These are phyloP conservation scores for Diversispora epigaea DNA, from an alignment of 192 early-diverging fungal species.

Conservation along the genomic window DNA sequence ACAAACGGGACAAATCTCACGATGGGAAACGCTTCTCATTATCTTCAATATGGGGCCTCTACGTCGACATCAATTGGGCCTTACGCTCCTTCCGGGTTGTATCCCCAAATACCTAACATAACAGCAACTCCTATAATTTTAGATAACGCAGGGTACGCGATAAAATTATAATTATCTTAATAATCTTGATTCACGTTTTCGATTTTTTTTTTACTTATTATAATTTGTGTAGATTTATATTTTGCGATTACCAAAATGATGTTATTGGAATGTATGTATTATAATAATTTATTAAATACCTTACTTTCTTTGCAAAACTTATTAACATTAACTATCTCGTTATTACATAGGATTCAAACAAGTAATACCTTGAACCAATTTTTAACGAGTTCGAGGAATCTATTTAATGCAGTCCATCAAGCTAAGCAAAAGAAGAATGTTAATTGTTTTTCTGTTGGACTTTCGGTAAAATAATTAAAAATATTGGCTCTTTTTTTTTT, in stretches of 20 bases:
- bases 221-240: conserved; percentile 15
- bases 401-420: conserved; percentile 27
- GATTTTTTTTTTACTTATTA: background rate
- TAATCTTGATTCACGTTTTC: too few relatives aligned
- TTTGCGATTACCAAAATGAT: conserved; percentile 34
- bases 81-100: conserved; percentile 29
- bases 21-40: background rate
- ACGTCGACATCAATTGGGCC: background rate
- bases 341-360: conserved; percentile 11
- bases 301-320: background rate
- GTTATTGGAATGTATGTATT: conserved; percentile 29
- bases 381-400: background rate
- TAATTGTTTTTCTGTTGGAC: conserved; percentile 19
- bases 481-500: too few relatives aligned
- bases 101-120: background rate
- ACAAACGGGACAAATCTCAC: conserved; percentile 18
- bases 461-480: conserved; percentile 6
- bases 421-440: conserved; percentile 25
- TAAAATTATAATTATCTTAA: background rate
- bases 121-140: background rate
- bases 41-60: background rate
- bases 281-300: background rate
- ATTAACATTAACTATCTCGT: background rate
- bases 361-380: conserved; percentile 20
- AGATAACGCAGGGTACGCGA: conserved; percentile 27